Evolutionary conservation across 2,329 filamentous ascomycete species (phyloP), one percentile per base, ranked within the genome.

Genomic region (Fusarium robinianum): DNA sequence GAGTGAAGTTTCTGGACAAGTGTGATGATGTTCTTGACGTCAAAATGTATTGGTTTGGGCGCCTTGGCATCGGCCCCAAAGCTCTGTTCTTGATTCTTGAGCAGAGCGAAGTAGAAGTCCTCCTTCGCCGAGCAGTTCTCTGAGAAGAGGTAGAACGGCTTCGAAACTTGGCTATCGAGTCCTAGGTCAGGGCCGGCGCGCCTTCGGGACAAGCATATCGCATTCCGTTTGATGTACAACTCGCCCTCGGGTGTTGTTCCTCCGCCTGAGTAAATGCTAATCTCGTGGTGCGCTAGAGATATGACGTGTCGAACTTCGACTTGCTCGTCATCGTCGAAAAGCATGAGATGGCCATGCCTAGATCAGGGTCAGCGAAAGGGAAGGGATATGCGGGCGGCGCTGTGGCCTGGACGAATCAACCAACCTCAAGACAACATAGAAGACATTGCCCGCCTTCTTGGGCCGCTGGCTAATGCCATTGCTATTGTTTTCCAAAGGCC

Each of bases 41-140:
- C 87, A 60, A 95, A 95, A 10, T 84, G 77, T 51, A 88, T 80
- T 8, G 88, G 86, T 39, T 77, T 77, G 0, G 90, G 90, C 1
- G 83, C 51, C 14, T 75, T 73, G 41, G 77, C 73, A 15, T 74
- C 73, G 3, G 74, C 71, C 25, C 77, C 76, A 44, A 81, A 76
- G 11, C 80, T 79, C 58, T 85, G 83, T 56, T 90, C 85, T 64
- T 95, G 88, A 53, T 91, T 95, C 59, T 85, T 84, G 25, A 99
- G 75, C 57, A 99, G 75, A 9, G 92, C 88, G 68, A 96, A 92
- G 67, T 99, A 99, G 69, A 99, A 97, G 65, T 99, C 94, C 68
- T 99, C 94, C 67, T 99, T 99, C 32, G 94, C 90, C 0, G 91
- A 96, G 65, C 89, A 89, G 62, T 95, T 96, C 56, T 97, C 90